A percentile compares a stretch with the other conserved stretches of the same genome.
Evolutionary conservation across 2,329 filamentous ascomycete species (phyloP).

Genomic region (Penicillium sp.): DNA sequence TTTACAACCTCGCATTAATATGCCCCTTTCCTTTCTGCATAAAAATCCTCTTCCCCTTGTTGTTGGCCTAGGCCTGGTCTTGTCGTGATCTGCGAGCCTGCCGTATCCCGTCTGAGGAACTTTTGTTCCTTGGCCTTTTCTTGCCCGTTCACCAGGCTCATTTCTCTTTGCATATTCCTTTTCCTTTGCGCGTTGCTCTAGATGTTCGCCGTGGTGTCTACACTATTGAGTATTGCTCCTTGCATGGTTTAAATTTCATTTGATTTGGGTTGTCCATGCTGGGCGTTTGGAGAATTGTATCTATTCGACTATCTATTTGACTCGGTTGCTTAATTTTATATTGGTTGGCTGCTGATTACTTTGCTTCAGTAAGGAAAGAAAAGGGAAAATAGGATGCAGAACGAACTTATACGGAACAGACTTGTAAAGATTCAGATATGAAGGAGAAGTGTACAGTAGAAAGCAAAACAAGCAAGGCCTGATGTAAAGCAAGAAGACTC

Average conservation of each 20-base stretch:
- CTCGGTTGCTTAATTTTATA: not conserved
- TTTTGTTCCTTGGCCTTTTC: not conserved
- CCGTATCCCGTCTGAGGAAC: not conserved
- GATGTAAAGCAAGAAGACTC: not conserved
- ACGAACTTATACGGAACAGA: not conserved
- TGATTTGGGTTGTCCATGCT: not conserved
- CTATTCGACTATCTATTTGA: not conserved
- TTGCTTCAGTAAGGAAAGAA: not conserved
- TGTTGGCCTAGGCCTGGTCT: not conserved
- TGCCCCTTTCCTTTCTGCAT: not conserved
- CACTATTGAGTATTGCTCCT: not conserved
- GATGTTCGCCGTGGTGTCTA: not conserved
- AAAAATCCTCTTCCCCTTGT: not conserved
- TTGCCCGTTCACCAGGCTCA: not conserved
- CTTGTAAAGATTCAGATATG: not conserved
- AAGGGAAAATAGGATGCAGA: not conserved
- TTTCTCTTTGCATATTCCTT: not conserved
- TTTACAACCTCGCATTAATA: slow-evolving; percentile 63
- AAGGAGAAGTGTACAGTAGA: not conserved
- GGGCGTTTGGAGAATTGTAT: slow-evolving; percentile 3
- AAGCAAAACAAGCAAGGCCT: not conserved
- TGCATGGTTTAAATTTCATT: not conserved
- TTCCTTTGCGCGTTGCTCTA: not conserved
- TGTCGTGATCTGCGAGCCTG: not conserved
- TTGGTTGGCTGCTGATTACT: not conserved